Conservation (phyloP, 352 stramenopile genomes). For the Pythium folliculosum region DNA sequence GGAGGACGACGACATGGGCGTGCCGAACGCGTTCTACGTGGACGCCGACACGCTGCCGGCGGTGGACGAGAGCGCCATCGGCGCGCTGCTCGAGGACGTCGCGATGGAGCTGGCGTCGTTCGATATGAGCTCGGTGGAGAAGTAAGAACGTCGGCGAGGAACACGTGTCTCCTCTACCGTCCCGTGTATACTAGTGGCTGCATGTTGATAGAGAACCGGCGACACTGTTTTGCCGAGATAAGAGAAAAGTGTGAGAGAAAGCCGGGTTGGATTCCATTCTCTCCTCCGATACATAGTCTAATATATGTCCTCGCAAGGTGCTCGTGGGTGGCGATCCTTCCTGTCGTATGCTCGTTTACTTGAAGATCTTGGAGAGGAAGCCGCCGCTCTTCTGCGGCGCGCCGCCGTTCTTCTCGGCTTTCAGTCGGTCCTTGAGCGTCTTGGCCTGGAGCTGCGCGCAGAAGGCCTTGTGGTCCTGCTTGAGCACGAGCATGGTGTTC, state of each 20-base stretch:
- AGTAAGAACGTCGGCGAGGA: slow-evolving; percentile 21
- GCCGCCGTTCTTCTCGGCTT: slow-evolving; percentile 50
- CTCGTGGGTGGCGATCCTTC: background rate
- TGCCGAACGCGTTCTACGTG: slow-evolving; percentile 41
- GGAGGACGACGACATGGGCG: slow-evolving; percentile 25
- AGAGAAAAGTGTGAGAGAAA: background rate
- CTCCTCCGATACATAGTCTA: slow-evolving; percentile 19
- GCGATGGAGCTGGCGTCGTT: slow-evolving; percentile 72
- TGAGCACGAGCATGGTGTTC: slow-evolving; percentile 83
- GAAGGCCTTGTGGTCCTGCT: slow-evolving; percentile 85
- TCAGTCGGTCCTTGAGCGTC: slow-evolving; percentile 73
- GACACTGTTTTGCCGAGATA: no score
- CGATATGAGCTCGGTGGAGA: slow-evolving; percentile 43
- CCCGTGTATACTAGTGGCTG: background rate
- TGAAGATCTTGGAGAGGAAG: slow-evolving; percentile 74
- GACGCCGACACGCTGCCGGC: slow-evolving; percentile 9
- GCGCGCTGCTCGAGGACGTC: slow-evolving; percentile 60
- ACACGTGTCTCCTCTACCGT: background rate
- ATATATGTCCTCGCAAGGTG: background rate
- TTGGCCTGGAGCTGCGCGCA: slow-evolving; percentile 69
- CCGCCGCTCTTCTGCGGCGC: slow-evolving; percentile 42
- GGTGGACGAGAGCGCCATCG: slow-evolving; percentile 44
- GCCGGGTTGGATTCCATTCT: background rate
- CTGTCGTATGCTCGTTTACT: slow-evolving; percentile 17
- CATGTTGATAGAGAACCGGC: background rate